Conservation (phyloP, 345 rosid genomes). For the Euphorbia tirucalli region DNA sequence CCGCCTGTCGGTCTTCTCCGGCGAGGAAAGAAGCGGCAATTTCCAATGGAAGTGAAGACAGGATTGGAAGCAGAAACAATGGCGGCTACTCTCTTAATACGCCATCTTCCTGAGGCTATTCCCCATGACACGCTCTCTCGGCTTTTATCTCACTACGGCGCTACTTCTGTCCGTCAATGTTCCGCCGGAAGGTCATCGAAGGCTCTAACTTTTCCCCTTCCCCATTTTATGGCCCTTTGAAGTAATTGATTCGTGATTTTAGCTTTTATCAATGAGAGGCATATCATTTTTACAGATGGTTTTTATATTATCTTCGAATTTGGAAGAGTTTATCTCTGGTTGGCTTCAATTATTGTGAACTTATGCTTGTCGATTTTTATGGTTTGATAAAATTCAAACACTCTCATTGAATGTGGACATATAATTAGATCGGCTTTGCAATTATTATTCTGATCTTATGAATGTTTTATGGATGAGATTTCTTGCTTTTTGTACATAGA, state of each 20-base stretch:
- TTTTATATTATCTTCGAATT: not conserved
- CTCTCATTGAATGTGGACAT: not conserved
- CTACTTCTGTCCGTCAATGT: constrained; percentile 75
- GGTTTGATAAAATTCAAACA: not conserved
- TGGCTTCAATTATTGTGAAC: not conserved
- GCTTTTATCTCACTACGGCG: constrained; percentile 85
- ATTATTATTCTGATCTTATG: not conserved
- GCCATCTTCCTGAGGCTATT: constrained; percentile 84
- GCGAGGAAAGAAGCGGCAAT: not conserved
- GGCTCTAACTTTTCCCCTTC: not conserved
- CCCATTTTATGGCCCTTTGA: not conserved
- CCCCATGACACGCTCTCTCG: constrained; percentile 67
- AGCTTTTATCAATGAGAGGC: not conserved
- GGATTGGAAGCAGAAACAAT: constrained; percentile 13
- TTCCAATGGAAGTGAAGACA: not conserved
- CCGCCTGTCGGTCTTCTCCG: not conserved
- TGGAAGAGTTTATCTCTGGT: not conserved
- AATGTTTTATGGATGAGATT: not conserved
- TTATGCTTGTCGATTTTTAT: not conserved
- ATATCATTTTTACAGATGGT: not conserved
- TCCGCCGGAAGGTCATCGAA: constrained; percentile 53
- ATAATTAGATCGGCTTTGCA: not conserved
- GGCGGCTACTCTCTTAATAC: constrained; percentile 47
- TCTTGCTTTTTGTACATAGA: not conserved
- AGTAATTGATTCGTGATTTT: not conserved